A percentile compares a stretch with the other conserved stretches of the same genome.
These are phyloP conservation scores for Daldinia childiae DNA, from an alignment of 495 filamentous ascomycete species.

Conservation along the genomic window DNA sequence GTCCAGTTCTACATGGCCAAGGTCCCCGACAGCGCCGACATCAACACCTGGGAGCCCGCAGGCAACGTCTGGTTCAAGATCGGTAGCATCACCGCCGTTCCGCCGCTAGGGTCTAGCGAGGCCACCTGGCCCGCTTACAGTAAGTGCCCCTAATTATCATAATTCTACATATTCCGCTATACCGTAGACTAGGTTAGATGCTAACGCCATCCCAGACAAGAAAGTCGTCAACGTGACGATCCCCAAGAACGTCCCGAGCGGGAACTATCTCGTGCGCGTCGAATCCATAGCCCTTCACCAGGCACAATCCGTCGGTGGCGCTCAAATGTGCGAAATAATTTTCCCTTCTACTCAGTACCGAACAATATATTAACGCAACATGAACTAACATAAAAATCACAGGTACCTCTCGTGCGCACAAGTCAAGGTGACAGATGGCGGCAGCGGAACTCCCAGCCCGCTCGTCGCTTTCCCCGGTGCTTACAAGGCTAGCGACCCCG, in stretches of 20 bases:
- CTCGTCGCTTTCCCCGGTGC: slow-evolving; percentile 51
- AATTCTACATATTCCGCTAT: neutral
- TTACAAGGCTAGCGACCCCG: slow-evolving; percentile 49
- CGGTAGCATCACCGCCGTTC: slow-evolving; percentile 47
- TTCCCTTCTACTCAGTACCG: neutral
- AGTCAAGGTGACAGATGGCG: slow-evolving; percentile 51
- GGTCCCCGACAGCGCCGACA: slow-evolving; percentile 51
- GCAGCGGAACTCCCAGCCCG: slow-evolving; percentile 45
- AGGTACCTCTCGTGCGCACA: slow-evolving; percentile 53
- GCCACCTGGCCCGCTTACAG: slow-evolving; percentile 54
- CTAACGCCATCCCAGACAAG: slow-evolving; percentile 41
- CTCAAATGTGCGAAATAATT: slow-evolving; percentile 43
- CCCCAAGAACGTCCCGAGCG: slow-evolving; percentile 52
- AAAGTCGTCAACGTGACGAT: slow-evolving; percentile 50
- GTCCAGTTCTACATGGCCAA: slow-evolving; percentile 61
- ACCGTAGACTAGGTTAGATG: too few species aligned
- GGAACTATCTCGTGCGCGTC: slow-evolving; percentile 54
- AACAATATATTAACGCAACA: too few species aligned
- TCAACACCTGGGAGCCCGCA: slow-evolving; percentile 57
- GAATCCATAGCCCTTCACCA: slow-evolving; percentile 55
- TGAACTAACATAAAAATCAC: too few species aligned
- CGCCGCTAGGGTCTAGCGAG: slow-evolving; percentile 39
- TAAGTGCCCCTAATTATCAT: slow-evolving; percentile 24
- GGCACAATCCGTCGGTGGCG: slow-evolving; percentile 48
- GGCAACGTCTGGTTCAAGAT: slow-evolving; percentile 63